Evolutionary conservation across 2,329 filamentous ascomycete genomes (phyloP).

Genomic region (Thelonectria blattea): DNA sequence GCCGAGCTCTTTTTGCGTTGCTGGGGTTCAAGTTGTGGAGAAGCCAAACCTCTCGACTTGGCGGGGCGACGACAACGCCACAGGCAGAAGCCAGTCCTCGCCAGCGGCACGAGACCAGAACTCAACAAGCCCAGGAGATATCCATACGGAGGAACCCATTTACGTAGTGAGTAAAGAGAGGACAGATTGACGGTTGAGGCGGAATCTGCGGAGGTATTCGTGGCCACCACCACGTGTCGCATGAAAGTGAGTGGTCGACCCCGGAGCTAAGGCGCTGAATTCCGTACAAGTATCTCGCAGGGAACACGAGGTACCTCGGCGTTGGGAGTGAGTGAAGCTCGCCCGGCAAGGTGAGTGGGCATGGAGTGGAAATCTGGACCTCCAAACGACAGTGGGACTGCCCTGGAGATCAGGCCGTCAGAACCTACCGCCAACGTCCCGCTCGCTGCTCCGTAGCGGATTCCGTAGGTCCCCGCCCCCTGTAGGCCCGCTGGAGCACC

Average conservation of each 20-base stretch:
- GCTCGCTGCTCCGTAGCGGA: neutral
- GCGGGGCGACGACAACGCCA: slow-evolving; percentile 19
- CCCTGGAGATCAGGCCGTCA: slow-evolving; percentile 17
- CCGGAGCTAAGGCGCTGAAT: slow-evolving; percentile 1
- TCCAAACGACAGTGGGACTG: slow-evolving; percentile 3
- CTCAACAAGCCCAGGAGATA: no score
- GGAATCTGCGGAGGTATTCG: neutral
- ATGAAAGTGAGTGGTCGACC: neutral
- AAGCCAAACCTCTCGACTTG: slow-evolving; percentile 7
- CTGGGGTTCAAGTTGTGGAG: slow-evolving; percentile 24
- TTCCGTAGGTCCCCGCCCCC: neutral
- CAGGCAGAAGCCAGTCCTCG: neutral
- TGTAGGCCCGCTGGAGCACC: neutral
- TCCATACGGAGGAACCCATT: no score
- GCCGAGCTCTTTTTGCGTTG: slow-evolving; percentile 1
- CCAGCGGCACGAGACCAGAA: slow-evolving; percentile 14
- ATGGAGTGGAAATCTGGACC: no score
- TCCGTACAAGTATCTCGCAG: neutral
- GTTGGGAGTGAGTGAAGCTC: no score
- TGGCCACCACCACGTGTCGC: neutral
- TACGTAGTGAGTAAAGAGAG: no score
- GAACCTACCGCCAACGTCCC: slow-evolving; percentile 7
- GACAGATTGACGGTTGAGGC: no score
- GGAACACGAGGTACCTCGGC: slow-evolving; percentile 12
- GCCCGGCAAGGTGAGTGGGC: neutral